Percentiles rank a stretch among this genome's conserved stretches.
phyloP scores from a whole-genome alignment of 1,139 yeast species.

The Diutina scorzettiae region DNA sequence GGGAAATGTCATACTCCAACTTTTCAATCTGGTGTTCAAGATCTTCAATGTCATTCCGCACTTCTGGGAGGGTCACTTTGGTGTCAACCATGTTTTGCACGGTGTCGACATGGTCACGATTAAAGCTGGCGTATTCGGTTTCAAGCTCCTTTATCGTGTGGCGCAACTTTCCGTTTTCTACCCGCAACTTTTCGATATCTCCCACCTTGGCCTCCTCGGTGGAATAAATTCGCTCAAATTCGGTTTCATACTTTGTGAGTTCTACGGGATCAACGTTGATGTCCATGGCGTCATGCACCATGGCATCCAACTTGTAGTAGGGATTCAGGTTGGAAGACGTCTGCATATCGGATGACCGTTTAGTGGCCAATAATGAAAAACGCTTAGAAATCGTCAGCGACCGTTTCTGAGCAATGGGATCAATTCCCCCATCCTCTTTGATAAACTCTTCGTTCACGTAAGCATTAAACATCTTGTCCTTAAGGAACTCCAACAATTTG shows the following conservation, averaged over 20 bases:
- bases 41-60: conserved; percentile 66
- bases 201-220: conserved; percentile 56
- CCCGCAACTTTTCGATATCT: conserved; percentile 55
- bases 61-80: conserved; percentile 32
- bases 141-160: conserved; percentile 69
- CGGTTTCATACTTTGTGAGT: conserved; percentile 55
- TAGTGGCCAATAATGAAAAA: not conserved
- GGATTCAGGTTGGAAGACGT: conserved; percentile 10
- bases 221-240: conserved; percentile 62
- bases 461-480: conserved; percentile 64
- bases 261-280: conserved; percentile 63
- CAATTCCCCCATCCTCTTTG: conserved; percentile 6
- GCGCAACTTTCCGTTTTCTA: conserved; percentile 60
- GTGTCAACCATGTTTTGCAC: conserved; percentile 33
- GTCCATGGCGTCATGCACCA: conserved; percentile 71
- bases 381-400: conserved; percentile 2
- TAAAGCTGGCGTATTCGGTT: conserved; percentile 52
- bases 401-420: conserved; percentile 6
- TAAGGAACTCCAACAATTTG: conserved; percentile 58
- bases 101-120: conserved; percentile 54
- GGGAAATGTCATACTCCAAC: conserved; percentile 40
- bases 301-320: conserved; percentile 52
- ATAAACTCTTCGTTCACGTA: conserved; percentile 39
- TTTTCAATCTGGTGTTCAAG: conserved; percentile 53
- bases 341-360: conserved; percentile 6